These are phyloP conservation scores for Ogataea zsoltii DNA, from an alignment of 805 yeast genomes.

Conservation along the genomic window DNA sequence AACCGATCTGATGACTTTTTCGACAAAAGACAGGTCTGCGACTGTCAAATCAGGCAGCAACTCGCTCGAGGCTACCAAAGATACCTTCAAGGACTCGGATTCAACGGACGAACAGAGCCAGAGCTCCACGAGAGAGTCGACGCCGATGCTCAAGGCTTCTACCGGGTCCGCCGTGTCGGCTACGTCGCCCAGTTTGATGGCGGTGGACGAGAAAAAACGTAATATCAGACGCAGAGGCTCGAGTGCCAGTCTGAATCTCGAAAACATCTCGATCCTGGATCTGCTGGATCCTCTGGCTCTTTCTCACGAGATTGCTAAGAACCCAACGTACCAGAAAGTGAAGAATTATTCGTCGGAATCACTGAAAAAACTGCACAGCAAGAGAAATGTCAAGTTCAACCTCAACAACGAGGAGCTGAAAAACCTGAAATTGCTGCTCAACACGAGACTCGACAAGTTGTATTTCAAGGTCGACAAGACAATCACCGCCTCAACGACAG, in stretches of 20 bases:
- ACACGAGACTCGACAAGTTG: conserved; percentile 36
- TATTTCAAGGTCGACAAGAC: conserved; percentile 39
- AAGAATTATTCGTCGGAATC: conserved; percentile 27
- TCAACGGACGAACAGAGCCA: conserved; percentile 8
- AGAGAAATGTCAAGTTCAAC: conserved; percentile 27
- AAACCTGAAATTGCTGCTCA: conserved; percentile 25
- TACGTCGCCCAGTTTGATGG: conserved; percentile 16
- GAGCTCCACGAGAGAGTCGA: conserved; percentile 16
- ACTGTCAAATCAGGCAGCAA: too few relatives aligned
- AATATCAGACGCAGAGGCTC: conserved; percentile 15
- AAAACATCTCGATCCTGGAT: conserved; percentile 32
- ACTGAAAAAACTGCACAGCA: conserved; percentile 26
- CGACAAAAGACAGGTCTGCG: too few relatives aligned
- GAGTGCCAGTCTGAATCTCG: conserved; percentile 22
- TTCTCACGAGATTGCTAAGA: conserved; percentile 25
- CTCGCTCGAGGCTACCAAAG: too few relatives aligned
- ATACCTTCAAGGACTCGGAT: conserved; percentile 2
- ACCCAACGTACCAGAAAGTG: conserved; percentile 31
- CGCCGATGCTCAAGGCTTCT: conserved; percentile 10
- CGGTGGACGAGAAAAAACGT: conserved; percentile 12
- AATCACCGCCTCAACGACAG: conserved; percentile 52
- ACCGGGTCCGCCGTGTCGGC: neutral
- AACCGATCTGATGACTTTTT: too few relatives aligned
- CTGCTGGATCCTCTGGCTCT: conserved; percentile 32
- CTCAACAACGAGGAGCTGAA: conserved; percentile 30